phyloP scores from a whole-genome alignment of 768 basidiomycete species.

The Xanthoconium stramineum region DNA sequence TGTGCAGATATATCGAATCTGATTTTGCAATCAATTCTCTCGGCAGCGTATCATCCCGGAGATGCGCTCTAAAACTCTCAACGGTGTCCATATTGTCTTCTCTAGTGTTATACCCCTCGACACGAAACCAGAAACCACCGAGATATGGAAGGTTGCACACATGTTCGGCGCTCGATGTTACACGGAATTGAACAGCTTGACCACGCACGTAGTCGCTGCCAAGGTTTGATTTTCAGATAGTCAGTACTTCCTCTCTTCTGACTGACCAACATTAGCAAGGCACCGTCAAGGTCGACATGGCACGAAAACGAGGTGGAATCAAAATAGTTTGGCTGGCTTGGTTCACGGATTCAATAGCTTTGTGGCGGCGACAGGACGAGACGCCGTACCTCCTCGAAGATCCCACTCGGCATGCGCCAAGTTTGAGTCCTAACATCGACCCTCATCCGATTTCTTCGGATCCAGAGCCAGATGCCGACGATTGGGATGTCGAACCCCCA shows the following conservation, averaged over 20 bases:
- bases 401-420: constrained; percentile 39
- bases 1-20: constrained; percentile 6
- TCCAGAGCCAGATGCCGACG: constrained; percentile 64
- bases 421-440: constrained; percentile 44
- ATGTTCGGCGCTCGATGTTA: constrained; percentile 87
- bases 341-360: constrained; percentile 86
- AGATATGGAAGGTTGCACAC: constrained; percentile 81
- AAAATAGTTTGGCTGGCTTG: constrained; percentile 86
- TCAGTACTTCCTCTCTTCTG: constrained; percentile 4
- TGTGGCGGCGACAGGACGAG: constrained; percentile 85
- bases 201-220: constrained; percentile 91
- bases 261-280: constrained; percentile 52
- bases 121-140: constrained; percentile 70
- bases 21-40: constrained; percentile 1
- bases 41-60: constrained; percentile 78
- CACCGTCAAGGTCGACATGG: constrained; percentile 88
- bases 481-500: constrained; percentile 53
- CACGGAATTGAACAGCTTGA: constrained; percentile 57
- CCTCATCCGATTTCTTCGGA: constrained; percentile 59
- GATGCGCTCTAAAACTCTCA: constrained; percentile 73
- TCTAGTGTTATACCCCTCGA: constrained; percentile 95
- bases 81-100: constrained; percentile 80
- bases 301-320: constrained; percentile 70
- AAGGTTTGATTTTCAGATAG: constrained; percentile 50
- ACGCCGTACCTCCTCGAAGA: constrained; percentile 69